Evolutionary conservation across 345 rosid species (phyloP).

Genomic region (Reutealis trisperma): DNA sequence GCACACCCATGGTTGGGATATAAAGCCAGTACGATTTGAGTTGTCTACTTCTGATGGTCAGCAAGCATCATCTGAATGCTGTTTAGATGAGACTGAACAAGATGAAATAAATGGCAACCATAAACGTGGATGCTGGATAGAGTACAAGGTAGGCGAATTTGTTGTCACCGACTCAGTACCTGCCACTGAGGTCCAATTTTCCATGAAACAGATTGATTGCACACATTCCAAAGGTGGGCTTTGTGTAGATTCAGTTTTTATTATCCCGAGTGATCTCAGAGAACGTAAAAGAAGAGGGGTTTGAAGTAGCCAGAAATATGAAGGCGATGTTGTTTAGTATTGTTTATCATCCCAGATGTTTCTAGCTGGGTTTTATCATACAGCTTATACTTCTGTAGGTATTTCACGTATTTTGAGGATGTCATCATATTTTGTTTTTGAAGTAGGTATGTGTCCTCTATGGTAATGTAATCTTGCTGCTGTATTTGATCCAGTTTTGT

Average conservation of each 20-base stretch:
- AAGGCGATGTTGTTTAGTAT: conserved; percentile 16
- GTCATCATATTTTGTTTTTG: conserved; percentile 36
- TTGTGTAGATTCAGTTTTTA: conserved; percentile 88
- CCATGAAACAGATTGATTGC: conserved; percentile 95
- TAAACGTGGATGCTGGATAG: conserved; percentile 92
- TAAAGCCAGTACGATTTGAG: conserved; percentile 53
- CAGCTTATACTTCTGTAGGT: conserved; percentile 43
- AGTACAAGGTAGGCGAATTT: conserved; percentile 82
- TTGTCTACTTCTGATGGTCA: conserved; percentile 24
- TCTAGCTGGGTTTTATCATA: conserved; percentile 28
- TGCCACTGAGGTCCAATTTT: conserved; percentile 66
- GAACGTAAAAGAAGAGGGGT: conserved; percentile 47
- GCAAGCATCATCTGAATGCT: conserved; percentile 24
- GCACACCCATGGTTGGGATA: conserved; percentile 68
- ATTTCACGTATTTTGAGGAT: conserved; percentile 36
- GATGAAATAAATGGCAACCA: conserved; percentile 53
- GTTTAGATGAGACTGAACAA: conserved; percentile 34
- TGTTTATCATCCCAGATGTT: conserved; percentile 23
- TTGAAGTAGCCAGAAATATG: conserved; percentile 37
- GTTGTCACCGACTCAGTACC: conserved; percentile 58
- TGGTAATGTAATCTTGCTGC: conserved; percentile 31
- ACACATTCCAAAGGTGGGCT: conserved; percentile 94
- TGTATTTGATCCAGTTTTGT: conserved; percentile 45
- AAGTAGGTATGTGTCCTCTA: conserved; percentile 39
- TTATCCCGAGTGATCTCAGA: conserved; percentile 69